Base-by-base conservation (phyloP, 306 rosid species). In the Quercus variabilis region DNA sequence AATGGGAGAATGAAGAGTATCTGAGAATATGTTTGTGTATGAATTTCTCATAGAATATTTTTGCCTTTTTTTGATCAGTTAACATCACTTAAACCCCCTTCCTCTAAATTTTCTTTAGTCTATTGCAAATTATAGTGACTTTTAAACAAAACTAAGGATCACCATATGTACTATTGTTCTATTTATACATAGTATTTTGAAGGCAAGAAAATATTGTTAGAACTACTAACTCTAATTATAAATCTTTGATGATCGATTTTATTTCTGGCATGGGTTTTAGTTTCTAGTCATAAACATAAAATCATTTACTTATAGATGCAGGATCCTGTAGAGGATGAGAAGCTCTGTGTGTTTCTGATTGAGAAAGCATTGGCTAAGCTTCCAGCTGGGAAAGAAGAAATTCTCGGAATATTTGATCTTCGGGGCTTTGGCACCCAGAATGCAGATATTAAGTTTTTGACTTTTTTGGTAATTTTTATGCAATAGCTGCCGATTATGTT, bases 291-390 rank as follows among this genome's bases (percentile, higher is more conserved):
- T 68, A 55, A 80, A 59, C 63, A 79, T 76, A 59, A 49, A 74
- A 71, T 38, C 54, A 74, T 78, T 70, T 68, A 85, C 67, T 70
- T 59, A 70, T 89, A 91, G 99, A 93, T 77, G 84, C 87, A 88
- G 51, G 94, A 89, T 57, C 89, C 76, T 23, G 82, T 64, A 26
- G 96, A 89, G 7, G 86, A 95, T 65, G 92, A 90, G 88, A 95
- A 78, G 90, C 85, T 95, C 38, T 91, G 99, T 74, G 94, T 86
- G 79, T 89, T 81, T 83, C 65, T 90, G 69, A 81, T 95, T 84
- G 99, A 95, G 87, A 87, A 91, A 89, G 98, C 97, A 74, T 79
- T 93, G 76, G 80, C 88, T 78, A 87, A 84, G 77, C 89, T 93
- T 81, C 97, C 98, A 49, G 33, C 83, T 55, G 99, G 97, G 80